Conservation (phyloP, 2,329 filamentous ascomycete genomes). For the Hypoxylon sp. region DNA sequence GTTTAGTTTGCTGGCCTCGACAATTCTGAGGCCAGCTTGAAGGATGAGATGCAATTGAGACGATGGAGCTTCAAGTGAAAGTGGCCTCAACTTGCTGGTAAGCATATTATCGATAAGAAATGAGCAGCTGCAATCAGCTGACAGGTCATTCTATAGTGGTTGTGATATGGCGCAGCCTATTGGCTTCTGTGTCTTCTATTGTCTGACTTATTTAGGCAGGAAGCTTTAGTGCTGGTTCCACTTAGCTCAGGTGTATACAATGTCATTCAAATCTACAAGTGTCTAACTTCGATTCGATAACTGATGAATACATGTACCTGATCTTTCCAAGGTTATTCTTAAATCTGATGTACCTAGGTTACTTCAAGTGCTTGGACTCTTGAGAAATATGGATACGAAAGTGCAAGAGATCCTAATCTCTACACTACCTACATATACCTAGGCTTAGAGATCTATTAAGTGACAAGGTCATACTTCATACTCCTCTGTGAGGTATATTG, state of each 20-base stretch:
- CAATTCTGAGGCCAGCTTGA: conserved; percentile 41
- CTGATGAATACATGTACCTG: too few species aligned
- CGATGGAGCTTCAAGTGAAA: conserved; percentile 31
- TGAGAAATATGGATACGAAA: too few species aligned
- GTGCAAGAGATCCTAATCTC: too few species aligned
- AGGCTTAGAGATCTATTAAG: too few species aligned
- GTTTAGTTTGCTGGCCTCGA: conserved; percentile 44
- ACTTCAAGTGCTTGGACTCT: too few species aligned
- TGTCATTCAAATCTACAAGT: background rate
- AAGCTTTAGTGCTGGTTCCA: conserved; percentile 5
- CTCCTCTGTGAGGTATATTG: too few species aligned
- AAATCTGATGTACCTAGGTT: too few species aligned
- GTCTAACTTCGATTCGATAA: background rate
- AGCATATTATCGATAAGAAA: conserved; percentile 38
- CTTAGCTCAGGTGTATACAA: background rate
- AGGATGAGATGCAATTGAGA: conserved; percentile 19
- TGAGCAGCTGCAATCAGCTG: conserved; percentile 3
- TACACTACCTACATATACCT: too few species aligned
- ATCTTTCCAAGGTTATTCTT: too few species aligned
- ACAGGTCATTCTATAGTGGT: background rate
- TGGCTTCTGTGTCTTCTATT: background rate
- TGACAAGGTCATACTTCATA: too few species aligned
- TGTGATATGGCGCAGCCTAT: conserved; percentile 24
- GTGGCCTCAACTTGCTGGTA: conserved; percentile 40
- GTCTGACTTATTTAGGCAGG: conserved; percentile 40